Evolutionary conservation across 495 filamentous ascomycete genomes (phyloP).

Genomic region (Penicillium odoratum): DNA sequence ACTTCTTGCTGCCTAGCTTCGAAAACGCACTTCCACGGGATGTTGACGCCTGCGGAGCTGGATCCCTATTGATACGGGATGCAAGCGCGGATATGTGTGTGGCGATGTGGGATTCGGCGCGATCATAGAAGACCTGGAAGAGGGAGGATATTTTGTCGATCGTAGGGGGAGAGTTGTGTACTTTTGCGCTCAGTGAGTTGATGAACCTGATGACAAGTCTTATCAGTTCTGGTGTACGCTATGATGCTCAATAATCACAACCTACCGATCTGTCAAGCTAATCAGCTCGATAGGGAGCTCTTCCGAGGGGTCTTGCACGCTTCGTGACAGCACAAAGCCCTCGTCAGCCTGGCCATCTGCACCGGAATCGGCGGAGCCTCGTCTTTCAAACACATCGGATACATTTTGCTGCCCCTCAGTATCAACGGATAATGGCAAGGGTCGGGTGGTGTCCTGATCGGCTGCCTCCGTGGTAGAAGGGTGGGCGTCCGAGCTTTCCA

Average conservation of each 20-base stretch:
- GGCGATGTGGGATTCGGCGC: slow-evolving; percentile 77
- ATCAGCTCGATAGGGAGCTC: slow-evolving; percentile 91
- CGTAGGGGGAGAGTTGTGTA: slow-evolving; percentile 79
- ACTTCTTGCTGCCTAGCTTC: slow-evolving; percentile 25
- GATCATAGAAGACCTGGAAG: slow-evolving; percentile 92
- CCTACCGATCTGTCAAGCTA: slow-evolving; percentile 82
- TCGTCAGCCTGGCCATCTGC: slow-evolving; percentile 53
- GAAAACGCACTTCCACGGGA: slow-evolving; percentile 22
- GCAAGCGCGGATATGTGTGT: slow-evolving; percentile 85
- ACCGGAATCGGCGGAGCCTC: slow-evolving; percentile 51
- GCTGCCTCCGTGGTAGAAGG: slow-evolving; percentile 46
- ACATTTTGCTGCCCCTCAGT: slow-evolving; percentile 37
- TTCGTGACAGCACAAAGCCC: slow-evolving; percentile 44
- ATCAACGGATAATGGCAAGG: slow-evolving; percentile 24
- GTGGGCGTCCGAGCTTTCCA: slow-evolving; percentile 46
- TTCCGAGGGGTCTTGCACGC: slow-evolving; percentile 65
- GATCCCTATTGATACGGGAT: slow-evolving; percentile 67
- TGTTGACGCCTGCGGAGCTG: slow-evolving; percentile 50
- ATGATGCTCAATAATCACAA: background rate
- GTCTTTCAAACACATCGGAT: slow-evolving; percentile 46
- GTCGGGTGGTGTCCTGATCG: slow-evolving; percentile 35
- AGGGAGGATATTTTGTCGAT: slow-evolving; percentile 80
- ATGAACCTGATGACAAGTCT: slow-evolving; percentile 66
- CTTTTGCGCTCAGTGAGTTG: slow-evolving; percentile 83
- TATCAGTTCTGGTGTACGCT: background rate